Percentiles rank a stretch among this genome's conserved stretches.
Conservation (phyloP, 257 asterid genomes). For the Avicennia marina region DNA sequence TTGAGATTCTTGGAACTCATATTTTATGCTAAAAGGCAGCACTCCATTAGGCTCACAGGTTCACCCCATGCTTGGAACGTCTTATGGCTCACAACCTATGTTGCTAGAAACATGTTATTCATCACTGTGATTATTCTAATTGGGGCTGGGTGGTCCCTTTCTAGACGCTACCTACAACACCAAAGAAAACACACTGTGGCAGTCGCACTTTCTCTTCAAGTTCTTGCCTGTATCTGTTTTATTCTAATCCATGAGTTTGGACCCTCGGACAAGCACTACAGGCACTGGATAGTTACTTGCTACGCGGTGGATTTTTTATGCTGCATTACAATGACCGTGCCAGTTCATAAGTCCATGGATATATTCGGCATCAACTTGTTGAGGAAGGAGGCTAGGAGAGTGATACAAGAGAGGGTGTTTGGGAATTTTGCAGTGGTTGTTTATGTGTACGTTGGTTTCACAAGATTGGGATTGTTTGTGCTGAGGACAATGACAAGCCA, state of each 20-base stretch:
- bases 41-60: conserved; percentile 19
- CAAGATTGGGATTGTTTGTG: conserved; percentile 32
- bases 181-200: conserved; percentile 8
- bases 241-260: conserved; percentile 22
- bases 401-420: conserved; percentile 21
- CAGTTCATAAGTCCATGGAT: conserved; percentile 23
- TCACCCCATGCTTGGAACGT: conserved; percentile 23
- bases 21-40: conserved; percentile 18
- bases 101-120: conserved; percentile 16
- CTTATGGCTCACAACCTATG: conserved; percentile 23
- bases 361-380: background rate
- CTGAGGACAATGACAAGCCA: conserved; percentile 21
- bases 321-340: conserved; percentile 21
- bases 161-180: conserved; percentile 19
- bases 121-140: conserved; percentile 27
- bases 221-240: conserved; percentile 18
- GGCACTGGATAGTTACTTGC: conserved; percentile 31
- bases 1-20: conserved; percentile 20
- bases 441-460: conserved; percentile 26
- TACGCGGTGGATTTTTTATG: conserved; percentile 32
- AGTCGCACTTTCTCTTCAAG: conserved; percentile 14
- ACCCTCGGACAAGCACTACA: conserved; percentile 23
- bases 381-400: conserved; percentile 30
- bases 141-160: conserved; percentile 37
- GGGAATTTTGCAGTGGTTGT: conserved; percentile 19